Evolutionary conservation across 129 eudicot genomes (phyloP), one percentile per base, ranked within the genome.

Genomic region (Pittosporum tobira): DNA sequence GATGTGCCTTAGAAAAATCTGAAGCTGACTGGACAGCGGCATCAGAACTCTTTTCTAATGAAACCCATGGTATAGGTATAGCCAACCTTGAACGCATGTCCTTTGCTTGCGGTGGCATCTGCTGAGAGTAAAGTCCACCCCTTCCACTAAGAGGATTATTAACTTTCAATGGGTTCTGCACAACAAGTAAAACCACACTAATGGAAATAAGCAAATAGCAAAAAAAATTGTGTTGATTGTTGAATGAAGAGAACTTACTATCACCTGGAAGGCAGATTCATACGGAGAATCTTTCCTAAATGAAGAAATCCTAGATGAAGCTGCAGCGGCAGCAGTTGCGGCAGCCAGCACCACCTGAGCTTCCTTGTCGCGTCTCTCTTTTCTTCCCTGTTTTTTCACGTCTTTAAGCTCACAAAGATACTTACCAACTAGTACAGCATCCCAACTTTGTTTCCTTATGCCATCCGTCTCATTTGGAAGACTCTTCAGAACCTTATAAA

Each of bases 291-390:
- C 99, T 67, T 93, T 93, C 76, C 99, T 87, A 56, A 81, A 63
- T 47, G 99, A 91, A 21, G 98, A 83, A 27, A 81, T 60, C 69
- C 99, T 67, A 51, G 96, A 93, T 24, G 99, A 93, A 58, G 96
- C 88, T 5, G 99, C 96, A 21, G 96, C 99, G 18, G 99, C 99
- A 25, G 99, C 99, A 62, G 94, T 84, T 21, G 96, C 99, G 51
- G 99, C 99, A 61, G 99, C 96, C 27, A 84, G 80, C 26, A 87
- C 93, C 40, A 84, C 93, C 71, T 93, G 99, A 40, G 99, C 99
- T 73, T 93, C 99, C 59, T 81, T 93, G 64, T 87, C 85, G 58
- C 88, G 79, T 58, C 94, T 83, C 68, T 93, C 99, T 63, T 93
- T 93, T 40, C 96, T 78, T 31, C 99, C 94, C 60, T 79, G 94